Conservation (phyloP, 192 early-diverging fungal genomes). For the Funneliformis geosporum region DNA sequence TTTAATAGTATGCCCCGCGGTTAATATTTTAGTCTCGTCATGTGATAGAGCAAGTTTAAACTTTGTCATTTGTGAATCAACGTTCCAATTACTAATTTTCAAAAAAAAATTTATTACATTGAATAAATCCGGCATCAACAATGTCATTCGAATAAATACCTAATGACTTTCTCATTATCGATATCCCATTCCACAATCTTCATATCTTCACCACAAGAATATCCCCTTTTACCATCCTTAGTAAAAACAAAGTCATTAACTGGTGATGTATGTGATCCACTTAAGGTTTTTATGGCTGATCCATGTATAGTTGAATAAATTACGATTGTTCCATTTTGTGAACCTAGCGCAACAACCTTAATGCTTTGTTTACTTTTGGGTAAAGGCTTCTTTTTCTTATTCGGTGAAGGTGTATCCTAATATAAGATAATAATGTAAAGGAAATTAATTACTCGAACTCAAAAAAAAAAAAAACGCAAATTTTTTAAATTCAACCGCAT, state of each 20-base stretch:
- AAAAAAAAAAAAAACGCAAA: background rate
- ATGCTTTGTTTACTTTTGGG: slow-evolving; percentile 12
- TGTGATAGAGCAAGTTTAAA: slow-evolving; percentile 49
- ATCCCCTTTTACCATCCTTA: slow-evolving; percentile 48
- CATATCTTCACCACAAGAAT: slow-evolving; percentile 52
- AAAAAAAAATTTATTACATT: background rate
- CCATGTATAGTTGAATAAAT: slow-evolving; percentile 57
- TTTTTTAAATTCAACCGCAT: background rate
- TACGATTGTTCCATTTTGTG: slow-evolving; percentile 48
- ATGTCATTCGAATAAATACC: slow-evolving; percentile 5
- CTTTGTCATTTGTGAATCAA: slow-evolving; percentile 49
- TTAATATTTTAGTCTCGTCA: slow-evolving; percentile 51
- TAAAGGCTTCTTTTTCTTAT: slow-evolving; percentile 45
- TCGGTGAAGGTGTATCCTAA: slow-evolving; percentile 12
- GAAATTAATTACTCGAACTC: background rate
- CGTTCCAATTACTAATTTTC: slow-evolving; percentile 52
- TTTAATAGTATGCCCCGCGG: slow-evolving; percentile 58
- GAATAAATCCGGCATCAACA: background rate
- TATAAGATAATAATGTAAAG: slow-evolving; percentile 5
- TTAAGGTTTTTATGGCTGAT: slow-evolving; percentile 43
- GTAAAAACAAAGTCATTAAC: slow-evolving; percentile 54
- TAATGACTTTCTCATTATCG: slow-evolving; percentile 43
- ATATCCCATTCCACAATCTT: slow-evolving; percentile 58
- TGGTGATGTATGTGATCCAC: slow-evolving; percentile 49
- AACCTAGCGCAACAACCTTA: slow-evolving; percentile 54